Percentiles rank a stretch among this genome's conserved stretches.
Evolutionary conservation across 495 filamentous ascomycete genomes (phyloP).

Genomic region (Recurvomyces mirabilis): DNA sequence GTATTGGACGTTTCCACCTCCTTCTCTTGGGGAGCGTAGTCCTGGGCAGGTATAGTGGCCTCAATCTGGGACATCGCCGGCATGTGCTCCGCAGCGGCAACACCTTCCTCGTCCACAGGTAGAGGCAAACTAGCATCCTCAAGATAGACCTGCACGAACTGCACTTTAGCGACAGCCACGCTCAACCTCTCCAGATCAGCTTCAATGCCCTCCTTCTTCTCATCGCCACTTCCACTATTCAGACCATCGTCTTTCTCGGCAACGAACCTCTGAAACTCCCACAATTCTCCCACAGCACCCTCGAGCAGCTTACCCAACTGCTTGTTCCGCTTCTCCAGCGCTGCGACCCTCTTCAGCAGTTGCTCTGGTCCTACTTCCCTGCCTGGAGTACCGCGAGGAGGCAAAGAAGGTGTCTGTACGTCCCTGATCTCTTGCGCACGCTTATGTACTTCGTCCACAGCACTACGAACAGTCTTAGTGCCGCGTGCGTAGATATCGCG

Average conservation of each 20-base stretch:
- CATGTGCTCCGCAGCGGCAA: background rate
- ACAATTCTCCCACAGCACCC: slow-evolving; percentile 57
- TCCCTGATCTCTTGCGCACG: slow-evolving; percentile 54
- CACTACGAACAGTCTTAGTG: slow-evolving; percentile 80
- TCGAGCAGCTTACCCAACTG: slow-evolving; percentile 63
- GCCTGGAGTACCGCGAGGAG: background rate
- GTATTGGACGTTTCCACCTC: background rate
- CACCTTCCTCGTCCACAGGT: no score
- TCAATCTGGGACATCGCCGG: background rate
- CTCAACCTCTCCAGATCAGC: slow-evolving; percentile 41
- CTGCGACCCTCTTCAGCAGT: slow-evolving; percentile 26
- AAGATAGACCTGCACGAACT: slow-evolving; percentile 68
- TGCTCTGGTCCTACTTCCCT: slow-evolving; percentile 6
- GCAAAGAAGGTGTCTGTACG: slow-evolving; percentile 10
- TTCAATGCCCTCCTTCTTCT: slow-evolving; percentile 2
- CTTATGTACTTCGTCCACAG: slow-evolving; percentile 69
- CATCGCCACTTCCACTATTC: background rate
- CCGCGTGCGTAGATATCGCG: slow-evolving; percentile 70
- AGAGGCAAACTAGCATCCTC: slow-evolving; percentile 51
- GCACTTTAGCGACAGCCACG: slow-evolving; percentile 57
- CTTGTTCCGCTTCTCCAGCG: slow-evolving; percentile 58
- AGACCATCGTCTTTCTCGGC: slow-evolving; percentile 3
- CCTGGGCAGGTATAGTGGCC: no score
- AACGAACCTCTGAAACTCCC: slow-evolving; percentile 35
- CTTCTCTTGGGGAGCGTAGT: background rate